Evolutionary conservation across 805 yeast species (phyloP).

Genomic region (Candida coleopterorum): DNA sequence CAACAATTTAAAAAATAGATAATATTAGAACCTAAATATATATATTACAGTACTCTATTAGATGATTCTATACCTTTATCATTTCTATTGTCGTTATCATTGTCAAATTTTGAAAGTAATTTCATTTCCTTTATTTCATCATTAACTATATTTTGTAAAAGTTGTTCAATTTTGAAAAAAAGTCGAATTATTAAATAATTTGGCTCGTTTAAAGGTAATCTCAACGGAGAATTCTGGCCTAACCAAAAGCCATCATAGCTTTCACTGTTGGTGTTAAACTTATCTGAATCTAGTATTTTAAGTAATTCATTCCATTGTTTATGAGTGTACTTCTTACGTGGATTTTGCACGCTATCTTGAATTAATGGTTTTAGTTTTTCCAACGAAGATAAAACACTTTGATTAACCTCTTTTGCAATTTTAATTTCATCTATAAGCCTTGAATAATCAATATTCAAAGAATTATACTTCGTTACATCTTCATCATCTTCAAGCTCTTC

Average conservation of each 20-base stretch:
- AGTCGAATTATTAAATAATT: slow-evolving; percentile 48
- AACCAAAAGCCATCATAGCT: slow-evolving; percentile 48
- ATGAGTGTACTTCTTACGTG: slow-evolving; percentile 40
- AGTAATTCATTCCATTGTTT: slow-evolving; percentile 49
- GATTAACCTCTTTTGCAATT: slow-evolving; percentile 10
- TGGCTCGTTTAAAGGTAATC: slow-evolving; percentile 66
- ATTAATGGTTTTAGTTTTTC: slow-evolving; percentile 25
- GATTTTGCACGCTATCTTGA: slow-evolving; percentile 33
- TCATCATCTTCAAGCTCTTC: not conserved
- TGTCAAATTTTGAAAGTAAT: not conserved
- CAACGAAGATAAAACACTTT: slow-evolving; percentile 23
- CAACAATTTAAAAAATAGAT: not conserved
- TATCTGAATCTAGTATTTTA: slow-evolving; percentile 4
- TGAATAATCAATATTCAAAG: not conserved
- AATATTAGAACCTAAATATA: too few relatives aligned
- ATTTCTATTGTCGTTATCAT: not conserved
- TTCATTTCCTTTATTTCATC: slow-evolving; percentile 8
- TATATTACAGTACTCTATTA: slow-evolving; percentile 1
- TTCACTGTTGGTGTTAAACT: not conserved
- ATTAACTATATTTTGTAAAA: slow-evolving; percentile 12
- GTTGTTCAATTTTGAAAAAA: slow-evolving; percentile 21
- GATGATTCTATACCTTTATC: not conserved
- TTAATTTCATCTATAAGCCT: not conserved
- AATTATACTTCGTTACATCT: not conserved
- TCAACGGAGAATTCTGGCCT: slow-evolving; percentile 59